Base-by-base conservation (phyloP, 75 land plant genomes). In the Adiantum capillusveneris region DNA sequence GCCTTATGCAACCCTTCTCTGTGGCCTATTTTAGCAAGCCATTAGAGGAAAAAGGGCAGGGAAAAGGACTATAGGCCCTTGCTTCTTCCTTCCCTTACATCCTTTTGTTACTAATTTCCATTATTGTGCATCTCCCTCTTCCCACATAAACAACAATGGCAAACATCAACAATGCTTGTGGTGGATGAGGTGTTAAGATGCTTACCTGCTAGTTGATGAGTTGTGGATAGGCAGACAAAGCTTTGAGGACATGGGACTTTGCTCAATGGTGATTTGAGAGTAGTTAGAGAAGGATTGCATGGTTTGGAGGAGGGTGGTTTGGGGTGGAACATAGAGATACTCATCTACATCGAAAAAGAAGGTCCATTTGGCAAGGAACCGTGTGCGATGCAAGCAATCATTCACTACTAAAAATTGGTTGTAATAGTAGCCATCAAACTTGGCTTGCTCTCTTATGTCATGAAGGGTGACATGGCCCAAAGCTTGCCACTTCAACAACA, bases 281-380 rank as follows among this genome's bases (percentile, higher is more conserved):
- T 70, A 80, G 42, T 46, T 45, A 3, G 73, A 64, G 31, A 75
- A 61, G 45, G 64, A 57, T 0, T 62, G 29, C 18, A 89, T 29
- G 12, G 86, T 79, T 1, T 73, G 70, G 7, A 73, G 65, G 25
- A 89, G 54, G 18, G 66, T 75, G 0, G 31, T 59, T 27, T 69
- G 50, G 1, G 57, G 56, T 0, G 91, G 87, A 20, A 81, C 20
- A 56, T 74, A 83, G 2, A 90, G 44, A 52, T 74, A 90, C 80
- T 90, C 96, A 55, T 90, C 96, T 24, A 90, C 87, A 53, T 90
- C 96, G 42, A 90, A 90, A 62, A 62, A 90, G 65, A 90, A 90
- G 1, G 82, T 84, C 96, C 96, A 90, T 17, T 81, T 84, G 0
- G 96, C 77, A 25, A 80, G 68, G 64, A 63, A 69, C 16, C 72